These are phyloP conservation scores for Arabidopsis arenosa DNA, from an alignment of 345 rosid genomes.

Conservation along the genomic window DNA sequence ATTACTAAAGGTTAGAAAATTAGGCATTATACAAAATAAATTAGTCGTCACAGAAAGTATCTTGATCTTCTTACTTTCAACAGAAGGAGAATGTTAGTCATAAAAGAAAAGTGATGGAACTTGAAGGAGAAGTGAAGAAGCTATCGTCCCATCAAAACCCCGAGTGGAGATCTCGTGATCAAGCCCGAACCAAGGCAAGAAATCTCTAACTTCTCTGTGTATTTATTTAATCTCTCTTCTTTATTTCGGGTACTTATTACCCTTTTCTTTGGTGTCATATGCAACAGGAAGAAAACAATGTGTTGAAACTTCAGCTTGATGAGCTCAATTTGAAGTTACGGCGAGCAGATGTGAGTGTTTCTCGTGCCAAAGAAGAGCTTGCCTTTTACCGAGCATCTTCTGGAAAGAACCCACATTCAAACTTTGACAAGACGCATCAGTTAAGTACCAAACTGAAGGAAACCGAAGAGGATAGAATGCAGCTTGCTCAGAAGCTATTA, in stretches of 20 bases:
- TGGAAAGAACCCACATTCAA: conserved; percentile 56
- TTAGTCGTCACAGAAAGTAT: conserved; percentile 6
- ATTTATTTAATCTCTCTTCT: not conserved
- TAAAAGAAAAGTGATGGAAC: conserved; percentile 67
- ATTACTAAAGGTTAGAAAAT: conserved; percentile 66
- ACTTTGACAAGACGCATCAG: conserved; percentile 63
- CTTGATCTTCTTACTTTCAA: conserved; percentile 27
- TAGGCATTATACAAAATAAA: conserved; percentile 1
- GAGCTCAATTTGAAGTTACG: conserved; percentile 70
- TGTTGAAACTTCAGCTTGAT: conserved; percentile 72
- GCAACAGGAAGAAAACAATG: conserved; percentile 89
- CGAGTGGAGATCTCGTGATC: conserved; percentile 89
- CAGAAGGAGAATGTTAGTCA: conserved; percentile 73
- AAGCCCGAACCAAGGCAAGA: conserved; percentile 90
- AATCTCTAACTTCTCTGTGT: conserved; percentile 20
- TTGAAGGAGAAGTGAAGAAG: conserved; percentile 79
- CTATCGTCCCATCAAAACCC: conserved; percentile 89
- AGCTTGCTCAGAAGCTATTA: conserved; percentile 68
- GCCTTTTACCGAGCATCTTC: conserved; percentile 67
- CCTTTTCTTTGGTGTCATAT: conserved; percentile 16
- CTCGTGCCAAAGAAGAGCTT: conserved; percentile 84
- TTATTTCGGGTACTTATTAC: conserved; percentile 9
- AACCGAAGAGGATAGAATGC: conserved; percentile 69
- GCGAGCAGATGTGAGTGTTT: conserved; percentile 58
- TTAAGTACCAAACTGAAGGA: conserved; percentile 70